Conservation (phyloP, 305 asterid species). For the Caryopteris hybrid region DNA sequence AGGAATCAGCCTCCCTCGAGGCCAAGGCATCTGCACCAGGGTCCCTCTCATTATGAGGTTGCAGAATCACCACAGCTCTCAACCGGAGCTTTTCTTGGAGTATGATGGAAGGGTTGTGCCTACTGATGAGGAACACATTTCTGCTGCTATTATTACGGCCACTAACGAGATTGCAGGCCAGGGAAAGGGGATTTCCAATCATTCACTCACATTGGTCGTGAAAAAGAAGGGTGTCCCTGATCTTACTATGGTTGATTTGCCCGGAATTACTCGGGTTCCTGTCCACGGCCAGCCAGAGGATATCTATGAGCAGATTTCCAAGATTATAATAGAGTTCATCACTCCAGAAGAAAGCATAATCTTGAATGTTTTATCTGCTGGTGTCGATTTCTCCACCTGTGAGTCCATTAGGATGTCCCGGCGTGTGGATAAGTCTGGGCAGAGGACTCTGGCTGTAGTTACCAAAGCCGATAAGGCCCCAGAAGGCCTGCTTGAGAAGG, state of each 20-base stretch:
- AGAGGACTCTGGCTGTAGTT: constrained; percentile 48
- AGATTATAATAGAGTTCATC: constrained; percentile 35
- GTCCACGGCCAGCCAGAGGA: constrained; percentile 42
- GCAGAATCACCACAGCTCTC: constrained; percentile 4
- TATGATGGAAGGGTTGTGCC: constrained; percentile 12
- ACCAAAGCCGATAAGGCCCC: constrained; percentile 45
- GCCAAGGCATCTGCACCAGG: constrained; percentile 32
- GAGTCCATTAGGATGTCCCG: constrained; percentile 45
- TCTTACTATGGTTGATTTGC: constrained; percentile 45
- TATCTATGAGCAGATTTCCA: constrained; percentile 42
- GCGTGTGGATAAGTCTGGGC: constrained; percentile 34
- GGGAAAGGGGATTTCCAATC: constrained; percentile 24
- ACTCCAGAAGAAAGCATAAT: constrained; percentile 46
- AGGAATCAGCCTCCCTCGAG: constrained; percentile 29
- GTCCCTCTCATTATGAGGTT: constrained; percentile 30
- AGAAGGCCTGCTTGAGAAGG: constrained; percentile 43
- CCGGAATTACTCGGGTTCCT: constrained; percentile 44
- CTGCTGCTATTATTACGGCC: not conserved
- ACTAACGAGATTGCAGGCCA: constrained; percentile 27
- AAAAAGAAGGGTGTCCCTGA: constrained; percentile 27
- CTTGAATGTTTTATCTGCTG: constrained; percentile 39
- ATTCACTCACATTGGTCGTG: constrained; percentile 22
- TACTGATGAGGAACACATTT: constrained; percentile 12
- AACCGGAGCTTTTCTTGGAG: constrained; percentile 20
- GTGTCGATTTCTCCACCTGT: constrained; percentile 42